Conservation (phyloP, 2,329 filamentous ascomycete genomes). For the Gaeumannomyces tritici region DNA sequence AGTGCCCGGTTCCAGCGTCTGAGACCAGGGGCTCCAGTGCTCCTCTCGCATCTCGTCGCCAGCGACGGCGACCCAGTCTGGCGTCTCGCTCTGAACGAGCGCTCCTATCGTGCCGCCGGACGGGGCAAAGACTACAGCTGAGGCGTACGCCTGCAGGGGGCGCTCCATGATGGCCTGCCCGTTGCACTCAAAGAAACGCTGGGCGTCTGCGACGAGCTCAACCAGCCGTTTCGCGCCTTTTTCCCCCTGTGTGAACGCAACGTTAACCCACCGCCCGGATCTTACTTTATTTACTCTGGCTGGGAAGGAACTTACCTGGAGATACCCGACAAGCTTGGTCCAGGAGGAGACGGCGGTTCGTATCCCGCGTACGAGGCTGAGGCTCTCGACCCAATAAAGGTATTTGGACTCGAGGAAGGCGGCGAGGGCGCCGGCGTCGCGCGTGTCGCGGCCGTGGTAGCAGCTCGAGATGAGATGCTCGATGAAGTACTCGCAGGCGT, state of each 20-base stretch:
- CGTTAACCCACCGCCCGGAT: too few species aligned
- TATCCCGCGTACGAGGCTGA: constrained; percentile 21
- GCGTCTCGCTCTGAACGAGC: constrained; percentile 9
- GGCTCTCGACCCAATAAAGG: constrained; percentile 33
- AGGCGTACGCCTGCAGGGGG: constrained; percentile 23
- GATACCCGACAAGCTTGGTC: constrained; percentile 8
- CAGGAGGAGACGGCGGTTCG: constrained; percentile 14
- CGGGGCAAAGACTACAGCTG: constrained; percentile 22
- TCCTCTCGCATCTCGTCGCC: neutral
- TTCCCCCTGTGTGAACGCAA: neutral
- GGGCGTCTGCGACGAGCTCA: constrained; percentile 16
- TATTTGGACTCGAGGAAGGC: constrained; percentile 24
- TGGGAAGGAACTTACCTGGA: constrained; percentile 7
- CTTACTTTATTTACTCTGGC: too few species aligned
- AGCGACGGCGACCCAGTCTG: constrained; percentile 9
- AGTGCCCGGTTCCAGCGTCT: constrained; percentile 12
- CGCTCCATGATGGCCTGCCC: constrained; percentile 16
- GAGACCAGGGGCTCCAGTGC: constrained; percentile 6
- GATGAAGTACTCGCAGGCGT: constrained; percentile 24
- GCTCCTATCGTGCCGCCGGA: constrained; percentile 10
- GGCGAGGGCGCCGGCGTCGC: constrained; percentile 15
- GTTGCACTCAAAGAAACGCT: constrained; percentile 18
- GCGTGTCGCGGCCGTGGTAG: constrained; percentile 6
- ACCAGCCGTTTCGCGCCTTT: constrained; percentile 3
- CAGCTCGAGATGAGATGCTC: constrained; percentile 16